Base-by-base conservation (phyloP, 2,329 filamentous ascomycete genomes). In the Onygenales sp. region DNA sequence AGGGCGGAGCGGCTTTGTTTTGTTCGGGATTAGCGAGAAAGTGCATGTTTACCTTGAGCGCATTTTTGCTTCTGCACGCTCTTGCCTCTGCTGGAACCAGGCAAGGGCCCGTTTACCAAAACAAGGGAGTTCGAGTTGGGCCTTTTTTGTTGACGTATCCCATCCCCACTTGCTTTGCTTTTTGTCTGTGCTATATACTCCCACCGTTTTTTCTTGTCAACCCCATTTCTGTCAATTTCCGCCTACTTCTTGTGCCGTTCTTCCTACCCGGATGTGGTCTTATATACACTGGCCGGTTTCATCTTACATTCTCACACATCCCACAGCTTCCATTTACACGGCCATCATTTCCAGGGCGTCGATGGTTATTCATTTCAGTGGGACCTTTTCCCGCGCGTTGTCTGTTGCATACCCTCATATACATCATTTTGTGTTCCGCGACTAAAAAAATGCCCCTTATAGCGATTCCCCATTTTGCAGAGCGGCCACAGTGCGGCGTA, bases 341-440 rank as follows among this genome's bases (percentile, higher is more conserved):
- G 21, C 49, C 21, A 21, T 51, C 39, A 42, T 43, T 31, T 42
- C 13, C 33, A 14, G 37, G 37, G 49, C n/a, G 39, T 42, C 32
- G 37, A 43, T 33, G 32, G 11, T 10, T 44, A 17, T 4, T 6
- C 39, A 27, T 50, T 50, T 42, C 11, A 9, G 36, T 49, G 48
- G 46, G 51, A 45, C 21, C 42, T 17, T 17, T 42, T 34, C 11
- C n/a, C 27, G 8, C 14, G 7, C 17, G 9, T 14, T 42, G 51
- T 42, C 57, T 52, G 42, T 53, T 55, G 52, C 54, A 48, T 55
- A 39, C 17, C 21, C 21, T 27, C 37, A 34, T 39, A 34, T 47
- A 37, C 42, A 33, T 14, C 14, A 40, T 21, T 42, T 50, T 33
- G n/a, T 43, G 39, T 42, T 34, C 48, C 14, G 42, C 14, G 42